A percentile compares a stretch with the other conserved stretches of the same genome.
phyloP scores from a whole-genome alignment of 805 yeast genomes.

The Zygosaccharomyces lentus region DNA sequence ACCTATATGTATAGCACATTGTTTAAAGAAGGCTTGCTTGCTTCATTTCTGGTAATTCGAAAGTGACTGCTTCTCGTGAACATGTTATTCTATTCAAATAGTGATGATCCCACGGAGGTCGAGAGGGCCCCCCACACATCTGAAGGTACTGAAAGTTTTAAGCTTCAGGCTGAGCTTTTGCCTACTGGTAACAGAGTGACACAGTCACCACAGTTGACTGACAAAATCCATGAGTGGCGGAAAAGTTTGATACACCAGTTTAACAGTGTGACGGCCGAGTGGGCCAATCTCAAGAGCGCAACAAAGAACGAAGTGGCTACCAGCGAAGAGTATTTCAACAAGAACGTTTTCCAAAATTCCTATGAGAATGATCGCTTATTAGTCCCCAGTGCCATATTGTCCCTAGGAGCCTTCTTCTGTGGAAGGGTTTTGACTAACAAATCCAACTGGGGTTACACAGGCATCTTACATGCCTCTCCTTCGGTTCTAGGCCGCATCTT shows the following conservation, averaged over 20 bases:
- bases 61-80: slow-evolving; percentile 2
- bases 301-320: slow-evolving; percentile 12
- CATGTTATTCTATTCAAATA: slow-evolving; percentile 7
- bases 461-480: slow-evolving; percentile 12
- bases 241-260: slow-evolving; percentile 10
- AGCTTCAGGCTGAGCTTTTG: slow-evolving; percentile 3
- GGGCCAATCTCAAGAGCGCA: slow-evolving; percentile 20
- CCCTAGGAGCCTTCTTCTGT: slow-evolving; percentile 28
- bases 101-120: background rate
- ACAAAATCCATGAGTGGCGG: slow-evolving; percentile 14
- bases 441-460: slow-evolving; percentile 24
- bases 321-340: slow-evolving; percentile 14
- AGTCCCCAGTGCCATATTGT: slow-evolving; percentile 26
- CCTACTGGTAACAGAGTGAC: slow-evolving; percentile 18
- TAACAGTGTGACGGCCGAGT: slow-evolving; percentile 16
- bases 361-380: slow-evolving; percentile 23
- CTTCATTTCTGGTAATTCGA: background rate
- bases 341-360: slow-evolving; percentile 22
- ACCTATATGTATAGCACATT: too few species aligned
- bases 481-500: slow-evolving; percentile 14
- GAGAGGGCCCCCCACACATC: background rate
- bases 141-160: slow-evolving; percentile 7
- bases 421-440: slow-evolving; percentile 29
- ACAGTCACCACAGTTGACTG: slow-evolving; percentile 14
- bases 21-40: too few species aligned